Evolutionary conservation across 1,284 basidiomycete species (phyloP), one percentile per base, ranked within the genome.

Genomic region (Cerrena zonata): DNA sequence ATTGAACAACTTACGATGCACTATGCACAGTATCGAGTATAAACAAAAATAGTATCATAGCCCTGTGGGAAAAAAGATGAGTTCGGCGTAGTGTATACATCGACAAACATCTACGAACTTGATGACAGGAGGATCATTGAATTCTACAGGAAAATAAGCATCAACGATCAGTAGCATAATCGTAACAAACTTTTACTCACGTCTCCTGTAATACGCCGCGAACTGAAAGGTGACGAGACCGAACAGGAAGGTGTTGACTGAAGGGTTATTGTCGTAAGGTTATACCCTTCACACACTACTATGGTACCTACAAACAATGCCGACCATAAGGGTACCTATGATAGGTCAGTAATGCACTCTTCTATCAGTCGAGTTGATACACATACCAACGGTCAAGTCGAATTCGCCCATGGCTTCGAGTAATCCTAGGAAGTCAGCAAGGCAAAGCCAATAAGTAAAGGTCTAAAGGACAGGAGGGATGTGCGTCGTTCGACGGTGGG

Each of bases 201-300:
- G 67, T 0, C 66, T 61, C 45, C 63, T 68, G 46, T 69, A 63
- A 53, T 78, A 78, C 0, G 63, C 59, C 13, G 69, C 65, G 50
- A 77, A 78, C 53, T 78, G 76, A 56, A 71, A 76, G 2, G 67
- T 68, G 54, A 76, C 76, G 24, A 78, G 64, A 2, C 76, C 76
- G 59, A 74, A 78, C 5, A 78, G 64, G 53, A 70, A 78, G 3
- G 76, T 78, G 53, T 78, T 78, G 55, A 78, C 75, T 76, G 50
- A 15, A 51, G n/a, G 22, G n/a, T n/a, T n/a, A n/a, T n/a, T n/a
- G n/a, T n/a, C n/a, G n/a, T n/a, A n/a, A n/a, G n/a, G n/a, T n/a
- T n/a, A n/a, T n/a, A n/a, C n/a, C n/a, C n/a, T n/a, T 5, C 18
- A 45, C 34, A 19, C 37, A 26, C n/a, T 26, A 36, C 21, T 22